These are phyloP conservation scores for Malus hybrid DNA, from an alignment of 331 rosid genomes.

Conservation along the genomic window DNA sequence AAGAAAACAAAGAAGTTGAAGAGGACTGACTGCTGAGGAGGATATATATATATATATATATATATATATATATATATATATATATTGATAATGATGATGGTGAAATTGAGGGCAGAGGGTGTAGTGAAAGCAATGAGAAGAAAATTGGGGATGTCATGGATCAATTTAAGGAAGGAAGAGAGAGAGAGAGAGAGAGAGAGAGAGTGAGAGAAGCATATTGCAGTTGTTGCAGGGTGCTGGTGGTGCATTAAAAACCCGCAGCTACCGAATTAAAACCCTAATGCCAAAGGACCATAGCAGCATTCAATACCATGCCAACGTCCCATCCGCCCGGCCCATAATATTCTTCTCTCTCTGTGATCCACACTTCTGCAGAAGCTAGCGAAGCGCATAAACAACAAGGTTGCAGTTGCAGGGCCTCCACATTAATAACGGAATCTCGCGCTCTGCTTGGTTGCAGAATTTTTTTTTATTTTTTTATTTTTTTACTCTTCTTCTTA, in stretches of 20 bases:
- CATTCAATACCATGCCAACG: not conserved
- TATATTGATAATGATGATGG: not conserved
- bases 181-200: not conserved
- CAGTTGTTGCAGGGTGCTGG: not conserved
- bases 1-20: not conserved
- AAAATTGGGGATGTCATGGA: slow-evolving; percentile 12
- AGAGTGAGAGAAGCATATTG: not conserved
- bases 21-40: not conserved
- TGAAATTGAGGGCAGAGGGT: not conserved
- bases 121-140: not conserved
- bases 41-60: not conserved
- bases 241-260: slow-evolving; percentile 16
- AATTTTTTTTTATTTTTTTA: too few species aligned
- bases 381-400: not conserved
- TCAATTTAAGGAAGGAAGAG: not conserved
- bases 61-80: too few species aligned
- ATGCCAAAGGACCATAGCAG: slow-evolving; percentile 16
- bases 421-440: slow-evolving; percentile 13
- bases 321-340: not conserved
- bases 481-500: not conserved
- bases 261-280: slow-evolving; percentile 15
- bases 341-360: not conserved
- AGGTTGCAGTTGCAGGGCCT: not conserved
- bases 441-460: not conserved
- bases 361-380: not conserved